These are phyloP conservation scores for Neurospora sp. DNA, from an alignment of 2,329 filamentous ascomycete species.

Conservation along the genomic window DNA sequence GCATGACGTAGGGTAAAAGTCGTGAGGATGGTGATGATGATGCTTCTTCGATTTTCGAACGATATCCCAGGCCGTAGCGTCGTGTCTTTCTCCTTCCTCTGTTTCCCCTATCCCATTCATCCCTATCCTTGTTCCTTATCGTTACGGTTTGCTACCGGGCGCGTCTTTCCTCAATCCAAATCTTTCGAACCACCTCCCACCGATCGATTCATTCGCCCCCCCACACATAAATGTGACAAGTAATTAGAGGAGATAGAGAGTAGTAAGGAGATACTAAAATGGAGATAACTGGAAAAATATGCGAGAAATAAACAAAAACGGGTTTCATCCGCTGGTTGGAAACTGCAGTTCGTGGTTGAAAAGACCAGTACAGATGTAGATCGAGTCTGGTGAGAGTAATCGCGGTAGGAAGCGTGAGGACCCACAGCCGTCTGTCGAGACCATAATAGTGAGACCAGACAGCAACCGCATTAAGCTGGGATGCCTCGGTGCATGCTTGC, in stretches of 20 bases:
- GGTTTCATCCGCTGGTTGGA: neutral
- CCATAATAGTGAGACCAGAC: neutral
- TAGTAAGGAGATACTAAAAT: neutral
- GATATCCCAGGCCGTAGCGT: neutral
- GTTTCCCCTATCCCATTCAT: neutral
- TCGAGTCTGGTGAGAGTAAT: neutral
- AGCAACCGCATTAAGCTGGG: neutral
- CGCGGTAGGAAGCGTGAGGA: neutral
- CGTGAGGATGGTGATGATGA: neutral
- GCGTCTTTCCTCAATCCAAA: neutral
- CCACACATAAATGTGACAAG: neutral
- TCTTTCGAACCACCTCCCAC: neutral
- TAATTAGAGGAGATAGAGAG: neutral
- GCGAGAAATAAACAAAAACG: neutral
- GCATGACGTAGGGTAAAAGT: neutral
- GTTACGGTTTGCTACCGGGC: too few species aligned
- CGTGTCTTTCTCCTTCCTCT: neutral
- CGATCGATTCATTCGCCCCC: neutral
- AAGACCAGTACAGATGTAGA: neutral
- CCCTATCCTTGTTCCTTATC: neutral
- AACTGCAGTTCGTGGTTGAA: neutral
- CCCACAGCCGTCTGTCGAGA: neutral
- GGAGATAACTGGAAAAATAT: neutral
- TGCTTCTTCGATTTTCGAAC: neutral
- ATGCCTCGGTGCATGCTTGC: constrained; percentile 17